Conservation (phyloP, 208 protist species). For the Leptomonas pyrrhocoris region DNA sequence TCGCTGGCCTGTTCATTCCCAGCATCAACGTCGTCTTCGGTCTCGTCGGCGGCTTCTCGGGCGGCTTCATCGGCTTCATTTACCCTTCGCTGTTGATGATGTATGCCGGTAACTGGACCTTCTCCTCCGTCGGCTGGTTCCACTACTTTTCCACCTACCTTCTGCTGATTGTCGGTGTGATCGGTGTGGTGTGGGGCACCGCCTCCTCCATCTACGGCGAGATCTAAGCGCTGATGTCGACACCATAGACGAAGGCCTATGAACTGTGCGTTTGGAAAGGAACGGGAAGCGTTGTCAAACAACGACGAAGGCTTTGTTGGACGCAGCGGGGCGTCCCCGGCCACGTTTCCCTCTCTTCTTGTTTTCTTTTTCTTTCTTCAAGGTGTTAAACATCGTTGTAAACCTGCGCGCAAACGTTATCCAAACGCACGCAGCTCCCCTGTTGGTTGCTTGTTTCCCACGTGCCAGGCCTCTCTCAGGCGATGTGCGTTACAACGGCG, state of each 20-base stretch:
- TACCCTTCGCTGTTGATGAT: constrained; percentile 77
- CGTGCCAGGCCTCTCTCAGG: too few species aligned
- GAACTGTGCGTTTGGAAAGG: background rate
- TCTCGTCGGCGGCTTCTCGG: constrained; percentile 67
- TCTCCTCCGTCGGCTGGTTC: constrained; percentile 43
- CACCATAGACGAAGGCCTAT: background rate
- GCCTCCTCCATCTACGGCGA: constrained; percentile 58
- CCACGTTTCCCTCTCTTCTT: too few species aligned
- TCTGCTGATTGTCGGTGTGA: constrained; percentile 66
- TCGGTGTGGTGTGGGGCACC: constrained; percentile 76
- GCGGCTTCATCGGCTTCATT: constrained; percentile 75
- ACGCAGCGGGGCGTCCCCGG: too few species aligned
- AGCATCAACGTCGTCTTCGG: constrained; percentile 73
- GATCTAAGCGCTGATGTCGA: constrained; percentile 2
- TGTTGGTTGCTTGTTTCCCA: too few species aligned
- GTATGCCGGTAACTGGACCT: constrained; percentile 58
- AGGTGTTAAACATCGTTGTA: too few species aligned
- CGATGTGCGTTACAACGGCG: too few species aligned
- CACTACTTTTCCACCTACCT: constrained; percentile 65
- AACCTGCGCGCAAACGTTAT: too few species aligned
- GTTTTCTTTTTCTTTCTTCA: too few species aligned
- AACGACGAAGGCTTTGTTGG: background rate
- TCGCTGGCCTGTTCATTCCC: constrained; percentile 78
- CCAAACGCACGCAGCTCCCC: too few species aligned
- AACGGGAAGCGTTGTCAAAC: too few species aligned